Base-by-base conservation (phyloP, 257 asterid species). In the Osmanthus fragrans region DNA sequence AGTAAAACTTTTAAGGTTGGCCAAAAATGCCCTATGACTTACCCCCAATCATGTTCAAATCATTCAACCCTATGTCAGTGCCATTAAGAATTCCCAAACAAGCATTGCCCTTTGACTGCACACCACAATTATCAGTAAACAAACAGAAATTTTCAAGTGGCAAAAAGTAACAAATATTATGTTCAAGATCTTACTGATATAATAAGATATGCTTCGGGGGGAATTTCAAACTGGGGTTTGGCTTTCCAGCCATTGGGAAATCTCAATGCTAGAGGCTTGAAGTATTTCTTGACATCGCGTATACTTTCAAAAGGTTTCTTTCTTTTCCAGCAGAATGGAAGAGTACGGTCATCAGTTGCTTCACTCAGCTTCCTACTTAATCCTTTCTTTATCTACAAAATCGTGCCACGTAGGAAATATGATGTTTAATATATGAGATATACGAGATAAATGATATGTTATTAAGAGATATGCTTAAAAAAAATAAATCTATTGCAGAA, bases 21-120 rank as follows among this genome's bases (percentile, higher is more conserved):
- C 2, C 19, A 47, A 4, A 47, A 16, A 47, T 16, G 21, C 58
- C 6, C 58, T 47, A 54, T 54, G 21, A 18, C 36, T 69, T 88
- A 95, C 99, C 99, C 89, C 99, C 99, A 80, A 96, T 86, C 86
- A 96, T 82, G 90, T 96, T 93, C 84, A 77, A 80, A 81, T 85
- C 87, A 70, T 82, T 87, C 85, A 93, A 80, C 47, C 99, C 99
- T 37, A 89, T 88, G 85, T 92, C 98, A 0, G 99, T 92, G 21
- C 99, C 99, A 67, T 96, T 96, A 5, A 96, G 86, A 74, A 96
- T 91, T 21, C 98, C 99, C 86, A 96, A 77, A 79, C 99, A 96
- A 27, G 92, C 97, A 76, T 83, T 93, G 72, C 97, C 98, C 87
- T 83, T 92, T 2, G 92, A 84, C 99, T 95, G 90, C 85, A 77